Percentiles rank a stretch among this genome's conserved stretches.
Evolutionary conservation across 106 monocot genomes (phyloP).

Genomic region (Platanthera guangdongensis): DNA sequence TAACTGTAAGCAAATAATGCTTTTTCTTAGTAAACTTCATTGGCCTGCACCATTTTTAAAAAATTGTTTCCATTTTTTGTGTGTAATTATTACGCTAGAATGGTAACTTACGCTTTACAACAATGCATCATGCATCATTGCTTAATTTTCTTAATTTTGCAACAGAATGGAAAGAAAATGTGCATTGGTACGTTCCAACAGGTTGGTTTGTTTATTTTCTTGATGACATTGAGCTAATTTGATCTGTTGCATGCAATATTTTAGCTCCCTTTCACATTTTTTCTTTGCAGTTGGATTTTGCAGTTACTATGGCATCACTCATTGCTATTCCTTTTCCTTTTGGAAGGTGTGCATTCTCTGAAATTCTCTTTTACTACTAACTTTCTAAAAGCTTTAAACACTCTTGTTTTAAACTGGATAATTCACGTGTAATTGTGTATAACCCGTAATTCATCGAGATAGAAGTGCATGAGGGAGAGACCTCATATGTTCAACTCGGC

Average conservation of each 20-base stretch:
- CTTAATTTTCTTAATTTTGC: background rate
- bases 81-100: background rate
- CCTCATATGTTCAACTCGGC: too few species aligned
- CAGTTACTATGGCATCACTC: constrained; percentile 79
- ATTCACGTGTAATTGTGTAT: background rate
- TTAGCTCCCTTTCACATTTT: constrained; percentile 6
- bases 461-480: too few species aligned
- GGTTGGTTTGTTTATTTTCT: constrained; percentile 29
- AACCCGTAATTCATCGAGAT: too few species aligned
- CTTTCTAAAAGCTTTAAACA: background rate
- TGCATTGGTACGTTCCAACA: constrained; percentile 77
- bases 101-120: background rate
- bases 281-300: constrained; percentile 80
- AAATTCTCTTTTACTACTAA: background rate
- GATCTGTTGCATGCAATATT: background rate
- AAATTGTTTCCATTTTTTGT: background rate
- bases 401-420: background rate
- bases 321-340: constrained; percentile 95
- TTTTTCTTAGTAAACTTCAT: background rate
- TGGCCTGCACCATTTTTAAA: background rate
- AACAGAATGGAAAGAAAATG: constrained; percentile 56
- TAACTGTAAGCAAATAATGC: background rate
- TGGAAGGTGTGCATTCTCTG: constrained; percentile 63
- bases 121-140: background rate
- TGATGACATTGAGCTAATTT: constrained; percentile 3